phyloP scores from a whole-genome alignment of 176 grass and related monocot species.

The Carex myosuroides region DNA sequence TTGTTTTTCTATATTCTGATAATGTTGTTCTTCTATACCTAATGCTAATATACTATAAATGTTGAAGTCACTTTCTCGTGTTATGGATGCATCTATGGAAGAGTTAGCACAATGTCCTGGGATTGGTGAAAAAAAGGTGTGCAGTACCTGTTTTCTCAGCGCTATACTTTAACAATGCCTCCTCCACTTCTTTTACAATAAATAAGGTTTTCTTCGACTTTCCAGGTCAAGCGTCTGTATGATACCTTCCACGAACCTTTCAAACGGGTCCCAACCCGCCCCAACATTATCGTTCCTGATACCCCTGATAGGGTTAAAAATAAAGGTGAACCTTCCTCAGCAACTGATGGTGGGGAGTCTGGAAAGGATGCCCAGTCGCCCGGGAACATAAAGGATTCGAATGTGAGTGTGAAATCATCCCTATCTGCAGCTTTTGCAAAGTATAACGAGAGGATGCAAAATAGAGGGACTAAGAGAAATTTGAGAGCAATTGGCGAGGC shows the following conservation, averaged over 20 bases:
- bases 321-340: slow-evolving; percentile 24
- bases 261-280: slow-evolving; percentile 33
- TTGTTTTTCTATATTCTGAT: slow-evolving; percentile 1
- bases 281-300: slow-evolving; percentile 50
- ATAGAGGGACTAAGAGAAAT: slow-evolving; percentile 14
- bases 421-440: slow-evolving; percentile 65
- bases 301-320: slow-evolving; percentile 46
- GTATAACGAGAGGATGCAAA: slow-evolving; percentile 60
- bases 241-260: slow-evolving; percentile 96
- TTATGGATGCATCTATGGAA: slow-evolving; percentile 97
- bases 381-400: slow-evolving; percentile 34
- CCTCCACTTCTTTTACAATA: background rate
- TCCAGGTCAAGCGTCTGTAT: slow-evolving; percentile 77
- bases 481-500: slow-evolving; percentile 12
- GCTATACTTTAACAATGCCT: background rate
- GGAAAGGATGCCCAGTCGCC: slow-evolving; percentile 17
- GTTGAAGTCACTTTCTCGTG: slow-evolving; percentile 81
- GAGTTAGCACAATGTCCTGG: slow-evolving; percentile 81
- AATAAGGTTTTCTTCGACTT: background rate
- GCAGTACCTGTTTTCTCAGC: background rate
- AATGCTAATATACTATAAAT: background rate
- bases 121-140: slow-evolving; percentile 96
- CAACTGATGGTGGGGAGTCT: slow-evolving; percentile 15
- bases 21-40: background rate
- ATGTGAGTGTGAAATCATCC: slow-evolving; percentile 48